Evolutionary conservation across 352 stramenopile species (phyloP).

Genomic region (Blastocystis sp.): DNA sequence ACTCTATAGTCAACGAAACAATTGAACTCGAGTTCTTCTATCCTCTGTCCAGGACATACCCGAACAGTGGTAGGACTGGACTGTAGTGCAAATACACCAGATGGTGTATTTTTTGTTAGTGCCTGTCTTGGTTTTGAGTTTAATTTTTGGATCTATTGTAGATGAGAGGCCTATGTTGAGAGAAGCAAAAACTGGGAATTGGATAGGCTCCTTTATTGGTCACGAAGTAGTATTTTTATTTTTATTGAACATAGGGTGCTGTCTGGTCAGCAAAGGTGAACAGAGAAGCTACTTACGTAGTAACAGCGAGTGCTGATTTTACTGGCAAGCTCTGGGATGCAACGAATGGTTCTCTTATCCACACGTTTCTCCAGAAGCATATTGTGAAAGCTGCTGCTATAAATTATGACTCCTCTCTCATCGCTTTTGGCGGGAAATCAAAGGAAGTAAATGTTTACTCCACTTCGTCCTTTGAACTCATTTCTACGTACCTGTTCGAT

Average conservation of each 20-base stretch:
- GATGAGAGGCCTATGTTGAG: slow-evolving; percentile 81
- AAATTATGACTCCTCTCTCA: slow-evolving; percentile 68
- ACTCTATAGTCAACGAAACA: background rate
- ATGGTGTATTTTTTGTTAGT: slow-evolving; percentile 64
- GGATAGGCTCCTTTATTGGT: slow-evolving; percentile 81
- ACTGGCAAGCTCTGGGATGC: slow-evolving; percentile 79
- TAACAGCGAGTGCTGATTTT: slow-evolving; percentile 78
- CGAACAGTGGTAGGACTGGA: slow-evolving; percentile 62
- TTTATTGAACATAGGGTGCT: slow-evolving; percentile 66
- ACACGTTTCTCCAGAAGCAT: slow-evolving; percentile 78
- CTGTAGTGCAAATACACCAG: slow-evolving; percentile 61
- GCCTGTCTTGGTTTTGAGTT: slow-evolving; percentile 39
- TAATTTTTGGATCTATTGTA: background rate
- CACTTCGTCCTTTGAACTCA: background rate
- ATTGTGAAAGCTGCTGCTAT: slow-evolving; percentile 79
- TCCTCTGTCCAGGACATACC: slow-evolving; percentile 64
- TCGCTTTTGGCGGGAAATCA: slow-evolving; percentile 74
- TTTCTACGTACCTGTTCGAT: background rate
- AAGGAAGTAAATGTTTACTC: slow-evolving; percentile 77
- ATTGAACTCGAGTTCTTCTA: background rate
- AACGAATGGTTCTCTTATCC: slow-evolving; percentile 74
- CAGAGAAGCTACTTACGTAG: slow-evolving; percentile 69
- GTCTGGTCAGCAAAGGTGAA: slow-evolving; percentile 79
- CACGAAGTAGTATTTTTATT: slow-evolving; percentile 69
- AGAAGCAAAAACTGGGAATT: slow-evolving; percentile 75